Conservation (phyloP, 768 basidiomycete genomes). For the Tubosaeta sp. region DNA sequence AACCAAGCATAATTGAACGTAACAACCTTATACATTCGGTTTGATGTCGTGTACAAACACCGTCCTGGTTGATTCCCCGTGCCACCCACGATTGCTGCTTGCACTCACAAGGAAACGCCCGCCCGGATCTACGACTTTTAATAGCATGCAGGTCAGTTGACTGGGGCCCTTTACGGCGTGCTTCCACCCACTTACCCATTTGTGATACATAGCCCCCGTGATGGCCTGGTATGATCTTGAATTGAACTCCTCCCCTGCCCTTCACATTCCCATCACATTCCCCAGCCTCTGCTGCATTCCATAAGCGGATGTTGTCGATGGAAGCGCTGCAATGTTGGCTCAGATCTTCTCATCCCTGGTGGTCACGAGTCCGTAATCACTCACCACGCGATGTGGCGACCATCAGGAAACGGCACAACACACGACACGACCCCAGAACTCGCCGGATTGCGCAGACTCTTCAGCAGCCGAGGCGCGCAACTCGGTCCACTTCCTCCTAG, state of each 20-base stretch:
- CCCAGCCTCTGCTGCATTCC: slow-evolving; percentile 82
- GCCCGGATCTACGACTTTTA: slow-evolving; percentile 78
- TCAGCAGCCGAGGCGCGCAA: slow-evolving; percentile 71
- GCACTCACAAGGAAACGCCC: slow-evolving; percentile 85
- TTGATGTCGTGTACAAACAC: slow-evolving; percentile 91
- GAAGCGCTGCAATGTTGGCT: slow-evolving; percentile 59
- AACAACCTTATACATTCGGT: slow-evolving; percentile 32
- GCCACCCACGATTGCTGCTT: slow-evolving; percentile 92
- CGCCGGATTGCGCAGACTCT: slow-evolving; percentile 78
- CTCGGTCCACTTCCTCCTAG: slow-evolving; percentile 59
- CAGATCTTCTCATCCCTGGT: slow-evolving; percentile 16
- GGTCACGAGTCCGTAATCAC: slow-evolving; percentile 24
- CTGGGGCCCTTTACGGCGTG: slow-evolving; percentile 5
- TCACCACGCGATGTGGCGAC: slow-evolving; percentile 87
- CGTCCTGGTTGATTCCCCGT: slow-evolving; percentile 84
- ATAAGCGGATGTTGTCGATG: slow-evolving; percentile 86
- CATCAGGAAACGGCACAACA: slow-evolving; percentile 87
- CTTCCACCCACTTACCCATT: slow-evolving; percentile 65
- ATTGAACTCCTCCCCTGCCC: slow-evolving; percentile 68
- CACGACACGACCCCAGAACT: slow-evolving; percentile 92
- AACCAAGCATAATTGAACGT: slow-evolving; percentile 26
- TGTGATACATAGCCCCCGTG: slow-evolving; percentile 92
- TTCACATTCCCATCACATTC: slow-evolving; percentile 62
- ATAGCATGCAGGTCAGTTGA: slow-evolving; percentile 21
- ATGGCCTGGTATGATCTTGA: slow-evolving; percentile 95